A percentile compares a stretch with the other conserved stretches of the same genome.
Conservation (phyloP, 2,329 filamentous ascomycete species). For the Teratosphaeriaceae sp. region DNA sequence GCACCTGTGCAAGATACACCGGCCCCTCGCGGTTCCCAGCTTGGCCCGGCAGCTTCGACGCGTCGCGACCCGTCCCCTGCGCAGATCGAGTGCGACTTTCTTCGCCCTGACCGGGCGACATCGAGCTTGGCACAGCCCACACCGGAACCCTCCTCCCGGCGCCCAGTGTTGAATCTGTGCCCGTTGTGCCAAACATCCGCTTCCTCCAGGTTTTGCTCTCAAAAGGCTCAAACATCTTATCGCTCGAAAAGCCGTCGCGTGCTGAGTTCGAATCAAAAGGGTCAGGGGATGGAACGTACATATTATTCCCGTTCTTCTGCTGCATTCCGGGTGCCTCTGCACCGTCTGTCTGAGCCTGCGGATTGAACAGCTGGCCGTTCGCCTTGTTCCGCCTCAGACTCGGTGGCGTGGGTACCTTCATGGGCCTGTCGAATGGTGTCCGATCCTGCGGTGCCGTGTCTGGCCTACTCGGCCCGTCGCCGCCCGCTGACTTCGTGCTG, state of each 20-base stretch:
- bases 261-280: no score
- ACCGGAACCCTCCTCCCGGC: background rate
- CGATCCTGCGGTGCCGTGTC: conserved; percentile 9
- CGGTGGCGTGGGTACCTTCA: conserved; percentile 26
- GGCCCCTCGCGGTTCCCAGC: conserved; percentile 3
- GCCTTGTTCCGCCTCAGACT: conserved; percentile 22
- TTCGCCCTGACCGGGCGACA: background rate
- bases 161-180: conserved; percentile 4
- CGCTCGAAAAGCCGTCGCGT: no score
- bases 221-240: background rate
- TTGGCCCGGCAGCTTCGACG: no score
- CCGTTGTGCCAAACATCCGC: conserved; percentile 9
- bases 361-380: conserved; percentile 8
- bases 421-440: conserved; percentile 18
- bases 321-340: conserved; percentile 19
- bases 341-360: conserved; percentile 7
- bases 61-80: background rate
- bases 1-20: no score
- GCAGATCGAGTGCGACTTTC: background rate
- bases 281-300: conserved; percentile 24
- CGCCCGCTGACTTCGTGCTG: conserved; percentile 3
- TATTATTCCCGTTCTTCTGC: conserved; percentile 26
- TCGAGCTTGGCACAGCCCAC: conserved; percentile 7
- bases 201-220: conserved; percentile 3
- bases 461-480: no score